Conservation (phyloP, 2,329 filamentous ascomycete genomes). For the Zelopaecilomyces penicillatus region DNA sequence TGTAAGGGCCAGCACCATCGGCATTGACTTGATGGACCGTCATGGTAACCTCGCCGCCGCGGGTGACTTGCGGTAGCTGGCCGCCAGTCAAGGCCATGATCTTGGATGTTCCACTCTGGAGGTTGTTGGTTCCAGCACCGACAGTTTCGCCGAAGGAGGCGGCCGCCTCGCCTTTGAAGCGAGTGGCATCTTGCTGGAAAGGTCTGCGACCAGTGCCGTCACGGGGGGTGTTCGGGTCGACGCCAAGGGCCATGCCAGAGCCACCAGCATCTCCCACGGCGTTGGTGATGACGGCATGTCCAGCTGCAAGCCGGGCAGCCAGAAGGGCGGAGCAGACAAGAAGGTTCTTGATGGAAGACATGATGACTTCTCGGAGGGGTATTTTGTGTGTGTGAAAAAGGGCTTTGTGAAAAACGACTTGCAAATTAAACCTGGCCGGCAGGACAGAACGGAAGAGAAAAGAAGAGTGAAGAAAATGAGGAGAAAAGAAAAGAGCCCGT, state of each 20-base stretch:
- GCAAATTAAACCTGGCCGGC: slow-evolving; percentile 4
- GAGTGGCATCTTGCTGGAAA: slow-evolving; percentile 57
- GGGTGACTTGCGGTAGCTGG: slow-evolving; percentile 49
- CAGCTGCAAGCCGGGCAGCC: slow-evolving; percentile 46
- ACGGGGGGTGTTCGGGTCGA: slow-evolving; percentile 50
- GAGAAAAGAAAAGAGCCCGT: no score
- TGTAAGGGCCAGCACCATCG: slow-evolving; percentile 58
- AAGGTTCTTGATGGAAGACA: slow-evolving; percentile 22
- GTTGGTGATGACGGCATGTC: slow-evolving; percentile 51
- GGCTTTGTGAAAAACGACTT: no score
- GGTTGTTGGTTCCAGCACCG: slow-evolving; percentile 45
- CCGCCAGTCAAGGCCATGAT: slow-evolving; percentile 51
- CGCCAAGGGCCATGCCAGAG: slow-evolving; percentile 40
- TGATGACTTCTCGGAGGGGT: no score
- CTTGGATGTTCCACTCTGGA: slow-evolving; percentile 46
- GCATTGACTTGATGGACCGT: slow-evolving; percentile 60
- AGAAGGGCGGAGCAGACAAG: slow-evolving; percentile 41
- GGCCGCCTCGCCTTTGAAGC: slow-evolving; percentile 46
- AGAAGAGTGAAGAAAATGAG: background rate
- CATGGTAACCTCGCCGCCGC: slow-evolving; percentile 49
- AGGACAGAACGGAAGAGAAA: background rate
- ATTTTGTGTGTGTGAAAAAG: no score
- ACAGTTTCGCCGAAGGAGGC: slow-evolving; percentile 52
- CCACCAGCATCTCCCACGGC: slow-evolving; percentile 52
- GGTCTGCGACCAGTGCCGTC: slow-evolving; percentile 52